phyloP scores from a whole-genome alignment of 2,329 filamentous ascomycete species.

The Apiospora aurea region DNA sequence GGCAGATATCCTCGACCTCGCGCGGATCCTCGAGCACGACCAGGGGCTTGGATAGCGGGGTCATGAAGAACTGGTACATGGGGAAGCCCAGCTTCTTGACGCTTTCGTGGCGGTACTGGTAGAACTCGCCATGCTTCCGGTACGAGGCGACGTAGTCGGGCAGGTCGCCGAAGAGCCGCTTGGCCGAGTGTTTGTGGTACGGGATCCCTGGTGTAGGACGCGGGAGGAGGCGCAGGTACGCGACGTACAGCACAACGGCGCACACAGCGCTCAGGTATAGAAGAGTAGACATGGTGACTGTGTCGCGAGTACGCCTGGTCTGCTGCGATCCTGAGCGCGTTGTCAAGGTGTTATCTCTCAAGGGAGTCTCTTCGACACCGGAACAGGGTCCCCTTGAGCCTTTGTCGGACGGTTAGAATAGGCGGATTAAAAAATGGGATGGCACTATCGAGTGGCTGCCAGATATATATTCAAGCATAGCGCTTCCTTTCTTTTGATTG shows the following conservation, averaged over 20 bases:
- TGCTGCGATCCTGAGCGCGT: not conserved
- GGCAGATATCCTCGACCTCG: constrained; percentile 29
- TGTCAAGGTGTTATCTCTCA: not conserved
- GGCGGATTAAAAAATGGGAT: not conserved
- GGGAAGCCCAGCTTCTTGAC: constrained; percentile 27
- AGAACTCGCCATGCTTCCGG: constrained; percentile 20
- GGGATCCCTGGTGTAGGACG: constrained; percentile 30
- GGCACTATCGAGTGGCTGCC: not conserved
- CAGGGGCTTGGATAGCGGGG: constrained; percentile 29
- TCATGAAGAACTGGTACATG: constrained; percentile 29
- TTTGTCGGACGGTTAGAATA: not conserved
- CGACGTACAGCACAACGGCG: not conserved
- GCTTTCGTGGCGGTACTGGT: not conserved
- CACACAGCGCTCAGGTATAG: not conserved
- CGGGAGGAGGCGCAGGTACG: constrained; percentile 25
- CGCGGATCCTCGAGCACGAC: constrained; percentile 31
- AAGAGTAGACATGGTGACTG: not conserved
- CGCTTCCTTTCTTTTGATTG: not conserved
- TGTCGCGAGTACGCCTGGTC: not conserved
- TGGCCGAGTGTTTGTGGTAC: constrained; percentile 28
- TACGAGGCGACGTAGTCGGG: constrained; percentile 27
- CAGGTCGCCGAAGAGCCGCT: constrained; percentile 29
- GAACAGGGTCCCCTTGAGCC: not conserved
- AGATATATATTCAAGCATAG: not conserved
- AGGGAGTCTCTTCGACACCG: not conserved